Conservation (phyloP, 768 basidiomycete genomes). For the Mycena albidolilacea region DNA sequence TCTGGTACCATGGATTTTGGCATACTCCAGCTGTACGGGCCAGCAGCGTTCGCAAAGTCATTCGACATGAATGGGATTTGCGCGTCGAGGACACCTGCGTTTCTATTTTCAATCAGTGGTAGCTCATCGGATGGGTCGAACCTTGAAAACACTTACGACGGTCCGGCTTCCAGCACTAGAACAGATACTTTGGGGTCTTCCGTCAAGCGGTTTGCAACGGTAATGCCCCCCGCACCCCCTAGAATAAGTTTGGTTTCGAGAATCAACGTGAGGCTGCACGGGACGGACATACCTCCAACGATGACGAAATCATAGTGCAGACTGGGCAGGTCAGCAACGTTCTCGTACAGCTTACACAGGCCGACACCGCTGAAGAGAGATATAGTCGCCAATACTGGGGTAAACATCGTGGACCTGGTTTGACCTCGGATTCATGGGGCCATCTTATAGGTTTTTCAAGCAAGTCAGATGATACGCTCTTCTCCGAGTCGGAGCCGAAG, state of each 20-base stretch:
- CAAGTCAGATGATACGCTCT: slow-evolving; percentile 1
- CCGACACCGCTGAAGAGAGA: slow-evolving; percentile 23
- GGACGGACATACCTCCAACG: slow-evolving; percentile 20
- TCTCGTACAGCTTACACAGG: slow-evolving; percentile 17
- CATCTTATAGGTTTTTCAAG: slow-evolving; percentile 18
- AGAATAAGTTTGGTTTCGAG: background rate
- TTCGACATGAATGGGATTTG: slow-evolving; percentile 14
- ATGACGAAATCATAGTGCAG: slow-evolving; percentile 26
- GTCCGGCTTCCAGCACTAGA: slow-evolving; percentile 23
- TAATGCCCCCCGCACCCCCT: slow-evolving; percentile 1
- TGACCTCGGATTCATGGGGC: slow-evolving; percentile 1
- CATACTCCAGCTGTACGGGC: slow-evolving; percentile 27
- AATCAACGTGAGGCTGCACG: background rate
- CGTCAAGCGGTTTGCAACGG: slow-evolving; percentile 14
- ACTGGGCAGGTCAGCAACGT: slow-evolving; percentile 23
- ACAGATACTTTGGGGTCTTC: slow-evolving; percentile 14
- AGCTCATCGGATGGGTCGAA: background rate
- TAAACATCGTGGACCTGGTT: slow-evolving; percentile 14
- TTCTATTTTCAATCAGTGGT: slow-evolving; percentile 10
- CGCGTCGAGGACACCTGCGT: slow-evolving; percentile 1
- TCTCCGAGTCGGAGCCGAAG: slow-evolving; percentile 16
- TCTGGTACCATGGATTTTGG: background rate
- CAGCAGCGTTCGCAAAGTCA: background rate
- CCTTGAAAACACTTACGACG: slow-evolving; percentile 8
- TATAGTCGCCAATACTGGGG: slow-evolving; percentile 11